phyloP scores from a whole-genome alignment of 2,329 filamentous ascomycete species.

The Cladosporium sp. region DNA sequence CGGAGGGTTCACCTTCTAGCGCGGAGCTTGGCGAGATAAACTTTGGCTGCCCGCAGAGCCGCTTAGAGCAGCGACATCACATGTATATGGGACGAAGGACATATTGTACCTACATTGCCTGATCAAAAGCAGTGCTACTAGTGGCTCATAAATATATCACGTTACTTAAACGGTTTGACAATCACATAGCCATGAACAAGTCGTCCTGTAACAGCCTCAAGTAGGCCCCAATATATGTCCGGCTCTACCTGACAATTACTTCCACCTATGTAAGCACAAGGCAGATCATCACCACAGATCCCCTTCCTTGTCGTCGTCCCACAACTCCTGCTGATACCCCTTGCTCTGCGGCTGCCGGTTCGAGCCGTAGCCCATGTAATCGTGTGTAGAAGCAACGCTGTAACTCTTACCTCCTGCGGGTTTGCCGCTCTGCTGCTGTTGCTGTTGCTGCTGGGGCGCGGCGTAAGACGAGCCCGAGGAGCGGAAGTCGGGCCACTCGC shows the following conservation, averaged over 20 bases:
- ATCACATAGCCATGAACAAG: too few species aligned
- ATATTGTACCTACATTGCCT: too few species aligned
- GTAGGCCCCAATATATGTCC: too few species aligned
- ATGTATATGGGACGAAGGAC: neutral
- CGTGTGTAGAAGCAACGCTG: constrained; percentile 28
- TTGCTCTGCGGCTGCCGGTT: constrained; percentile 17
- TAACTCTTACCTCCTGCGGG: constrained; percentile 19
- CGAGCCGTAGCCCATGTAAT: constrained; percentile 29
- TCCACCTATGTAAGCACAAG: too few species aligned
- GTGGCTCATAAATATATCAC: too few species aligned
- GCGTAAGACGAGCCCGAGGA: constrained; percentile 9
- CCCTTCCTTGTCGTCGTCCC: constrained; percentile 27
- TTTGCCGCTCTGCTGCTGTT: constrained; percentile 5
- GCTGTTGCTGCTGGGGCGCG: constrained; percentile 13
- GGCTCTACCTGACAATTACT: too few species aligned
- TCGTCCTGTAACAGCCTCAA: too few species aligned
- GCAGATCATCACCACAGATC: constrained; percentile 25
- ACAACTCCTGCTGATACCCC: constrained; percentile 20
- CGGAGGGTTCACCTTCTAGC: neutral
- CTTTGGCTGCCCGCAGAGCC: neutral
- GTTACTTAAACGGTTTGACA: too few species aligned
- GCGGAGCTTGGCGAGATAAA: neutral
- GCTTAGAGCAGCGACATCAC: neutral
- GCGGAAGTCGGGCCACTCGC: constrained; percentile 12
- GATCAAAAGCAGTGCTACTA: too few species aligned